These are phyloP conservation scores for Glarea lozoyensis DNA, from an alignment of 495 filamentous ascomycete species.

Conservation along the genomic window DNA sequence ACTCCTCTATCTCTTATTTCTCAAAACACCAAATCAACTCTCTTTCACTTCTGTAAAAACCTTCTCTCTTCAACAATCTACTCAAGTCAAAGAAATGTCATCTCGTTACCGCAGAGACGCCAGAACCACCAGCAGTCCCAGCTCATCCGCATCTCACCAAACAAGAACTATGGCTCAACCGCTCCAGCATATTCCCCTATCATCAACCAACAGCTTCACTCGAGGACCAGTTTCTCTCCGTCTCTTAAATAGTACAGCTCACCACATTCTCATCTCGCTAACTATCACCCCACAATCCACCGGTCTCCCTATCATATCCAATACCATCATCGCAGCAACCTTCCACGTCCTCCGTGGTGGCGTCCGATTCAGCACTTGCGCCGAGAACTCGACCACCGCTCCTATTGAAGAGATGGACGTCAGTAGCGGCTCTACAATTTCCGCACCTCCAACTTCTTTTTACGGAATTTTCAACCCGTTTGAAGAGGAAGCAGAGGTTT, in stretches of 20 bases:
- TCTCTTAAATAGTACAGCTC: neutral
- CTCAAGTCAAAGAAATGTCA: too few species aligned
- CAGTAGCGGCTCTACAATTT: neutral
- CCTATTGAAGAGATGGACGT: neutral
- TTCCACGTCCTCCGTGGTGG: neutral
- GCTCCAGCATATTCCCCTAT: too few species aligned
- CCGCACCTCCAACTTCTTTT: neutral
- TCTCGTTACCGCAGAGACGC: too few species aligned
- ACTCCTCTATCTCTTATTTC: too few species aligned
- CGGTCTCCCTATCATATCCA: neutral
- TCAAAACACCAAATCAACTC: too few species aligned
- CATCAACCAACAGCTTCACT: too few species aligned
- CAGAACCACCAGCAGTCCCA: too few species aligned
- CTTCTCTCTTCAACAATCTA: too few species aligned
- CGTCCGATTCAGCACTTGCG: neutral
- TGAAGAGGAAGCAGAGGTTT: neutral
- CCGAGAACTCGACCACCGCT: too few species aligned
- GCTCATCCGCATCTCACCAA: too few species aligned
- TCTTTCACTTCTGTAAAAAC: too few species aligned
- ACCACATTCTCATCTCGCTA: neutral
- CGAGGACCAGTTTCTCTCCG: neutral
- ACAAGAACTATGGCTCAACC: too few species aligned
- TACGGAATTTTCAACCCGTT: neutral
- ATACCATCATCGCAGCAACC: neutral
- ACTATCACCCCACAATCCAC: neutral